Conservation (phyloP, 805 yeast genomes). For the Nakazawaea pomicola region DNA sequence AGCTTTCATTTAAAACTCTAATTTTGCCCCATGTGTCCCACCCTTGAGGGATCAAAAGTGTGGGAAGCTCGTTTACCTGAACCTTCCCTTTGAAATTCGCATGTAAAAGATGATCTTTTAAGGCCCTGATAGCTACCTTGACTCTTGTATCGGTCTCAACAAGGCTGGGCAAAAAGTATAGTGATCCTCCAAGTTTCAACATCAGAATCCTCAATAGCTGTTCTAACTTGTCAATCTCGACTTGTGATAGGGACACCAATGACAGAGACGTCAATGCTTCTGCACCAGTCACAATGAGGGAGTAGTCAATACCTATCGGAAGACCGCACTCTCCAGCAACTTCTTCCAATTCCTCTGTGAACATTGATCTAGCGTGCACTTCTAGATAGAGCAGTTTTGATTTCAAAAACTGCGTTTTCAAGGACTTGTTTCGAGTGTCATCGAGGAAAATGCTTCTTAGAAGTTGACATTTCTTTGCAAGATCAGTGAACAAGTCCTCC, state of each 20-base stretch:
- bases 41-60: slow-evolving; percentile 36
- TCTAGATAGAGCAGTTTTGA: background rate
- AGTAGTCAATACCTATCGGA: slow-evolving; percentile 7
- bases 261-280: slow-evolving; percentile 1
- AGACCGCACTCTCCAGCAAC: slow-evolving; percentile 6
- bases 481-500: slow-evolving; percentile 1
- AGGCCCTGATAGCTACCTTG: background rate
- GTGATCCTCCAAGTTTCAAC: slow-evolving; percentile 8
- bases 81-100: background rate
- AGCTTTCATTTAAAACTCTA: slow-evolving; percentile 27
- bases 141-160: background rate
- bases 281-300: slow-evolving; percentile 1
- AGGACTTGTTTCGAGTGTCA: background rate
- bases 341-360: background rate
- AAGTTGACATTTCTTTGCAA: background rate
- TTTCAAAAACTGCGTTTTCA: background rate
- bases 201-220: slow-evolving; percentile 6
- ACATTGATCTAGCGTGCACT: background rate
- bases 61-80: slow-evolving; percentile 16
- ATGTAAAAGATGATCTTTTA: background rate
- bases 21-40: slow-evolving; percentile 53
- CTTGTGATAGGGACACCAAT: background rate
- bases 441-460: background rate
- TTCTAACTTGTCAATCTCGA: slow-evolving; percentile 9
- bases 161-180: slow-evolving; percentile 2